Percentiles rank a stretch among this genome's conserved stretches.
Conservation (phyloP, 2,329 filamentous ascomycete species). For the Chaetoscypha palmicola region DNA sequence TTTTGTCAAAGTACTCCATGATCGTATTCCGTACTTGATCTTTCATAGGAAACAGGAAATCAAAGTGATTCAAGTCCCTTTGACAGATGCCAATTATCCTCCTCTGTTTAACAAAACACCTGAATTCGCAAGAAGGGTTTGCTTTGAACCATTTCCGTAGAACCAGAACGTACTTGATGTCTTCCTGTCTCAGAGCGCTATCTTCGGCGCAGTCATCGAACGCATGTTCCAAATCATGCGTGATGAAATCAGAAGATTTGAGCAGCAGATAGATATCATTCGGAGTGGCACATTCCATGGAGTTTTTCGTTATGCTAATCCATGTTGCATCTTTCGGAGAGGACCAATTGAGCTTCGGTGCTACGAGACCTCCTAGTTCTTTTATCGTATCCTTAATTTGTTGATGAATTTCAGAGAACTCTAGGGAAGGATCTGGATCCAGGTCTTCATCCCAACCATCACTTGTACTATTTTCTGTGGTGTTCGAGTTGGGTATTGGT, state of each 20-base stretch:
- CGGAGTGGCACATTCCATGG: constrained; percentile 78
- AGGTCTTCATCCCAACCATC: constrained; percentile 45
- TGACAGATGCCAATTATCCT: constrained; percentile 78
- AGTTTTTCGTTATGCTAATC: constrained; percentile 79
- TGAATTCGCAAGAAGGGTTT: constrained; percentile 87
- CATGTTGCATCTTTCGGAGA: constrained; percentile 92
- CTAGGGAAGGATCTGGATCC: constrained; percentile 26
- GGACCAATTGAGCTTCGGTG: constrained; percentile 96
- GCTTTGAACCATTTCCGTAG: constrained; percentile 82
- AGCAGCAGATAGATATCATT: constrained; percentile 92
- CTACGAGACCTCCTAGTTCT: constrained; percentile 77
- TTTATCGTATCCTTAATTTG: constrained; percentile 69
- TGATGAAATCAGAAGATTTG: constrained; percentile 91
- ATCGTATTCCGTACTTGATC: constrained; percentile 62
- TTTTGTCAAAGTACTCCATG: constrained; percentile 67
- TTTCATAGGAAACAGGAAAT: constrained; percentile 63
- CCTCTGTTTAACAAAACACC: constrained; percentile 84
- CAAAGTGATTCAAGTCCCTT: constrained; percentile 83
- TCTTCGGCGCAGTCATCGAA: constrained; percentile 63
- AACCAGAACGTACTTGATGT: constrained; percentile 52
- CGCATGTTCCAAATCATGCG: constrained; percentile 86
- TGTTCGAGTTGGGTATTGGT: constrained; percentile 29
- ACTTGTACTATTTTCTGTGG: constrained; percentile 41
- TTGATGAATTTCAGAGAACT: constrained; percentile 65
- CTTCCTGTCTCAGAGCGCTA: constrained; percentile 28